Percentiles rank a stretch among this genome's conserved stretches.
Conservation (phyloP, 257 asterid genomes). For the Vinca minor region DNA sequence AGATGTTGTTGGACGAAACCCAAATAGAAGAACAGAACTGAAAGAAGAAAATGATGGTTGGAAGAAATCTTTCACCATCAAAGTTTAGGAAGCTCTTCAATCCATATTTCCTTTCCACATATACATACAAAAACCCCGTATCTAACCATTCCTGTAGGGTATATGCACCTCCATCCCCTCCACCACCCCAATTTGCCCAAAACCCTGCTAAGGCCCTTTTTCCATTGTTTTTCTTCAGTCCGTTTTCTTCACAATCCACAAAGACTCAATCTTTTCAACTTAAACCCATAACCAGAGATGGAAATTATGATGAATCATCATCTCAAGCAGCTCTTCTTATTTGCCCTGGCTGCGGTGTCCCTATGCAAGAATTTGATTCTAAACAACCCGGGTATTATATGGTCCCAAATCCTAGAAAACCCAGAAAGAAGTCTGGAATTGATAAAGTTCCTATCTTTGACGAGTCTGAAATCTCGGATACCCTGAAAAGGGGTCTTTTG, state of each 20-base stretch:
- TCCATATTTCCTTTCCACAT: constrained; percentile 27
- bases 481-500: constrained; percentile 47
- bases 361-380: constrained; percentile 63
- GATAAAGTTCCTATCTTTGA: constrained; percentile 43
- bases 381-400: constrained; percentile 59
- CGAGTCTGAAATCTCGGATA: constrained; percentile 54
- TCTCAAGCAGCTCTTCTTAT: constrained; percentile 27
- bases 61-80: constrained; percentile 46
- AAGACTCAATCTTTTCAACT: constrained; percentile 17
- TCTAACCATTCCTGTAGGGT: constrained; percentile 17
- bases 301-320: constrained; percentile 61
- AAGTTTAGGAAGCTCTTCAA: constrained; percentile 44
- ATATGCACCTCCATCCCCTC: constrained; percentile 9
- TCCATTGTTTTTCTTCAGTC: constrained; percentile 23
- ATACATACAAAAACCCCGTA: constrained; percentile 23
- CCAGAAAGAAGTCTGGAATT: constrained; percentile 39
- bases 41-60: constrained; percentile 31
- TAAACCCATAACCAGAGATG: constrained; percentile 50
- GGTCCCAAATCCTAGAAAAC: constrained; percentile 35
- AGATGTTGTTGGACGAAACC: neutral
- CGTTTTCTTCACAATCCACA: constrained; percentile 33
- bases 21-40: neutral
- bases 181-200: constrained; percentile 21
- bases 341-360: constrained; percentile 85
- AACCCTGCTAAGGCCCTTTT: constrained; percentile 49